phyloP scores from a whole-genome alignment of 2,329 filamentous ascomycete genomes.

The Epichloe festucae region DNA sequence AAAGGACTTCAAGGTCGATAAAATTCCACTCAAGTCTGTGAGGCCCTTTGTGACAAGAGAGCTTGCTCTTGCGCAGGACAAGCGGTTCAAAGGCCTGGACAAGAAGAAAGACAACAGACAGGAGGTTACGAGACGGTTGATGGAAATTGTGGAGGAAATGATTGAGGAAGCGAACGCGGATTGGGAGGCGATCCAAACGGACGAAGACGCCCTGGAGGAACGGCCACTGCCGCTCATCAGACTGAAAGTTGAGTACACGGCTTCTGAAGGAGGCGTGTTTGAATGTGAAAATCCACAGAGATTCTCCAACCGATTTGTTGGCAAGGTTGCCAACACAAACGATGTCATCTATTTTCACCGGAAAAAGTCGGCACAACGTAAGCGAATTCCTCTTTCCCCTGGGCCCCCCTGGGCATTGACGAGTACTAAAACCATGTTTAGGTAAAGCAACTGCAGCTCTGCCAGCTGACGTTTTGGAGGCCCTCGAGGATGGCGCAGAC shows the following conservation, averaged over 20 bases:
- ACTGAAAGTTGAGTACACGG: conserved; percentile 80
- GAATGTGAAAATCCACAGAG: conserved; percentile 92
- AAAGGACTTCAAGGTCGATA: conserved; percentile 65
- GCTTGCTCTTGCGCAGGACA: conserved; percentile 62
- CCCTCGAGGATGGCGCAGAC: conserved; percentile 39
- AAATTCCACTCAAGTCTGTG: conserved; percentile 74
- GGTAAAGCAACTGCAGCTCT: conserved; percentile 30
- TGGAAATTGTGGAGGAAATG: conserved; percentile 68
- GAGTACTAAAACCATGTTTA: conserved; percentile 8
- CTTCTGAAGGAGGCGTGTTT: conserved; percentile 72
- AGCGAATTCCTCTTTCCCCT: conserved; percentile 1
- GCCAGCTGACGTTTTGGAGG: conserved; percentile 49
- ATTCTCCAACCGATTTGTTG: conserved; percentile 84
- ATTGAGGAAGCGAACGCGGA: conserved; percentile 72
- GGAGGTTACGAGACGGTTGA: conserved; percentile 65
- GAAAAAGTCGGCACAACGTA: conserved; percentile 55
- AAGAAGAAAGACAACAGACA: conserved; percentile 73
- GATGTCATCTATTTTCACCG: conserved; percentile 90
- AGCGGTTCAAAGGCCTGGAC: conserved; percentile 63
- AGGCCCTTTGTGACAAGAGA: conserved; percentile 84
- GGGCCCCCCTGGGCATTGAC: background rate
- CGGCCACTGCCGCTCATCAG: conserved; percentile 73
- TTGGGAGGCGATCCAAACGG: conserved; percentile 68
- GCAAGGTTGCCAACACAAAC: conserved; percentile 84
- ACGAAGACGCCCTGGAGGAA: conserved; percentile 43